A percentile compares a stretch with the other conserved stretches of the same genome.
Conservation (phyloP, 2,329 filamentous ascomycete species). For the Myriosclerotinia duriaeana region DNA sequence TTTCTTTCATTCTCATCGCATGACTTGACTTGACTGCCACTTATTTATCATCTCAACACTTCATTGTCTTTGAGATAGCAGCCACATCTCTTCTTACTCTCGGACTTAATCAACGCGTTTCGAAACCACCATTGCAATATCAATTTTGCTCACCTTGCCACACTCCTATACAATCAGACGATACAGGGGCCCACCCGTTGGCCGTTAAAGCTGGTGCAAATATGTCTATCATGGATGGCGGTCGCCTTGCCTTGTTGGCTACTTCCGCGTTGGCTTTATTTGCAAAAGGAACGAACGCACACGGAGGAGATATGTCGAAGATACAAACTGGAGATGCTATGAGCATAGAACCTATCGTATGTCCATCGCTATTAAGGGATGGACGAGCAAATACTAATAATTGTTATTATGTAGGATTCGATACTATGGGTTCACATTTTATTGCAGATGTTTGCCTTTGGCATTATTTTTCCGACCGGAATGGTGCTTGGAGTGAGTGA, state of each 20-base stretch:
- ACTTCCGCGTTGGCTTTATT: constrained; percentile 25
- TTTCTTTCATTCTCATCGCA: constrained; percentile 10
- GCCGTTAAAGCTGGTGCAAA: constrained; percentile 3
- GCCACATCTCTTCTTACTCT: constrained; percentile 2
- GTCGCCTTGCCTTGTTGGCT: constrained; percentile 16
- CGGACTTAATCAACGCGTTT: constrained; percentile 12
- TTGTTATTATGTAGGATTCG: constrained; percentile 56
- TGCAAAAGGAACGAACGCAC: constrained; percentile 31
- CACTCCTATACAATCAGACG: constrained; percentile 3
- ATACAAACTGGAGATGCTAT: constrained; percentile 69
- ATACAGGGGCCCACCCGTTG: constrained; percentile 4
- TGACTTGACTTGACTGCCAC: neutral
- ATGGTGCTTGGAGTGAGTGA: constrained; percentile 86
- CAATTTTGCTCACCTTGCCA: constrained; percentile 13
- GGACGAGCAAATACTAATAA: constrained; percentile 40
- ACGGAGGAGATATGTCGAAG: constrained; percentile 50
- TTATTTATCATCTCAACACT: constrained; percentile 10
- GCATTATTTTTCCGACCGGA: constrained; percentile 86
- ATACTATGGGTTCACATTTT: constrained; percentile 94
- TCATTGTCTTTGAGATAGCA: constrained; percentile 18
- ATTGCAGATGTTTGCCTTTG: constrained; percentile 82
- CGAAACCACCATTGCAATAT: constrained; percentile 15
- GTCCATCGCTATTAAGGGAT: constrained; percentile 35
- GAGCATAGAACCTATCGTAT: constrained; percentile 71
- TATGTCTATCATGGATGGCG: constrained; percentile 8